Base-by-base conservation (phyloP, 129 eudicot genomes). In the Helianthus annuus region DNA sequence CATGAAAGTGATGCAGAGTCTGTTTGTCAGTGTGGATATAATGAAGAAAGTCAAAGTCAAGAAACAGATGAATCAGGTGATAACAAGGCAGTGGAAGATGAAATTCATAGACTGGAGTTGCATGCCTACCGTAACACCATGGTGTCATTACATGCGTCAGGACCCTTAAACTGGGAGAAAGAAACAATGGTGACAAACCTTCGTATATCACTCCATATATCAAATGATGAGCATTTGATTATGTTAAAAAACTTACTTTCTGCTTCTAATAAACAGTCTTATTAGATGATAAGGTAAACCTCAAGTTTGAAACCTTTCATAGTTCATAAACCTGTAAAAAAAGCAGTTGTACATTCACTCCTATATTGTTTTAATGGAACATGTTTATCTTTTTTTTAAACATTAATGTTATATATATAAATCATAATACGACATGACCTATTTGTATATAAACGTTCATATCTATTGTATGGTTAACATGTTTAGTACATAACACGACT, bases 211-310 rank as follows among this genome's bases (percentile, higher is more conserved):
- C 92, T 87, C 38, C 86, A 85, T 78, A 83, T 89, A 59, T 85
- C 95, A 73, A 85, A 89, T 83, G 95, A 92, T 62, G 92, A 92
- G 79, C 95, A 92, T 85, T 87, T 87, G 86, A 79, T 64, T 79
- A 88, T 87, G 85, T 48, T 87, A 71, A 85, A 80, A 70, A 66
- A 76, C 71, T 81, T 92, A 70, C 83, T 85, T 49, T 92, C 92
- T 60, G 27, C 81, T 76, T 60, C 77, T 69, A 57, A 40, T 76
- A 67, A 68, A 27, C 36, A 80, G 32, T 39, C 15, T 3, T 44
- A 64, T 39, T 14, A 44, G 51, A 64, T 64, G 27, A 16, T 29
- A 64, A 64, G 69, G 36, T 32, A 32, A 32, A 32, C 4, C 4
- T 32, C 36, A 32, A 32, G 36, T 32, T 32, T 32, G 36, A 32